Base-by-base conservation (phyloP, 148 eudicot genomes). In the Euryodendron excelsum region DNA sequence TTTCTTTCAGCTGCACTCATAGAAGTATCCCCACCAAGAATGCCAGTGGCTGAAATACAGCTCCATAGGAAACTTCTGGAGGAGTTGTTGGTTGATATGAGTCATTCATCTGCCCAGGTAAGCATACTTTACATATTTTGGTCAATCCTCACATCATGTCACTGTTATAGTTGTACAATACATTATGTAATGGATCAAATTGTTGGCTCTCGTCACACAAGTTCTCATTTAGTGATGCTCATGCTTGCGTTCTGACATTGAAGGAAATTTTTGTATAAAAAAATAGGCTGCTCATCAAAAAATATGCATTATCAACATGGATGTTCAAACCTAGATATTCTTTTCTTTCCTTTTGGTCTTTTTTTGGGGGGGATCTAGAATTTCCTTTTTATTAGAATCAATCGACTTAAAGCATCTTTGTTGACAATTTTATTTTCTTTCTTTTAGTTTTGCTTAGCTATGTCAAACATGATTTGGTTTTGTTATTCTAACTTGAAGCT, bases 31-130 rank as follows among this genome's bases (percentile, higher is more conserved):
- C 90, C 99, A 52, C 87, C 92, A 23, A 88, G 82, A 70, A 93
- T 96, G 99, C 86, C 87, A 20, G 84, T 86, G 61, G 73, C 81
- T 74, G 99, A 96, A 86, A 39, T 88, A 55, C 82, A 83, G 81
- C 91, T 92, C 53, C 99, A 96, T 63, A 61, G 81, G 78, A 84
- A 76, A 82, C 97, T 96, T 81, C 82, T 96, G 83, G 78, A 87
- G 77, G 99, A 96, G 84, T 82, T 96, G 80, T 84, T 93, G 80
- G 77, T 73, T 75, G 89, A 92, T 76, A 93, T 96, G 99, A 90
- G 84, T 75, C 98, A 93, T 89, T 85, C 93, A 61, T 92, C 99
- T 81, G 94, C 99, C 44, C 99, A 93, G 78, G 99, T 96, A 81
- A 82, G 92, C 47, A 50, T 47, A 25, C 31, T 59, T 37, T 20